phyloP scores from a whole-genome alignment of 2,329 filamentous ascomycete species.

The Metarhizium robertsii region DNA sequence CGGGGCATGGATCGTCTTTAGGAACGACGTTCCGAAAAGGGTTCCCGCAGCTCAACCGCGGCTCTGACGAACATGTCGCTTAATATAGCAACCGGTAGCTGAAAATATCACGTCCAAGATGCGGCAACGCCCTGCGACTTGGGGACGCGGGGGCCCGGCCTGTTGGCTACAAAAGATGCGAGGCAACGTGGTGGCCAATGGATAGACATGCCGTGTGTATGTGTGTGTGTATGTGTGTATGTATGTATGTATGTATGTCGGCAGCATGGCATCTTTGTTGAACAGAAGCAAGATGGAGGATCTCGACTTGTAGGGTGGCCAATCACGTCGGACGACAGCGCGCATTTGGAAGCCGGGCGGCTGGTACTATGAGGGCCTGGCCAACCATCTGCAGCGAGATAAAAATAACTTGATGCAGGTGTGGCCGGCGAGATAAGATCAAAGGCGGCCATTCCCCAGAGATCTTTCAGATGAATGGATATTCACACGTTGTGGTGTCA shows the following conservation, averaged over 20 bases:
- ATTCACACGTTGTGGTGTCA: not conserved
- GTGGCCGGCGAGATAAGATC: not conserved
- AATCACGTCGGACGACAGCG: not conserved
- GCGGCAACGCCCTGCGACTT: not conserved
- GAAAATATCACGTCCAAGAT: slow-evolving; percentile 20
- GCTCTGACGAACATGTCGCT: slow-evolving; percentile 27
- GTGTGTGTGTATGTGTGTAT: not conserved
- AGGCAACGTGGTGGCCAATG: not conserved
- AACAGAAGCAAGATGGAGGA: not conserved
- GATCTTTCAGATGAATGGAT: too few species aligned
- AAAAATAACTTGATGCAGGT: not conserved
- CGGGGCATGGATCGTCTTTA: not conserved
- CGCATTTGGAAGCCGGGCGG: not conserved
- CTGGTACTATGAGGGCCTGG: not conserved
- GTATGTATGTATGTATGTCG: too few species aligned
- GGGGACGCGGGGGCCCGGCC: not conserved
- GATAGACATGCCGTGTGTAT: not conserved
- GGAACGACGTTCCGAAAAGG: not conserved
- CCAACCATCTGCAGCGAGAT: not conserved
- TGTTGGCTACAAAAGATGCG: not conserved
- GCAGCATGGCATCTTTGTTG: not conserved
- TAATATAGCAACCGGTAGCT: slow-evolving; percentile 26
- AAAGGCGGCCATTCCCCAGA: not conserved
- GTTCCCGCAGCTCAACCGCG: slow-evolving; percentile 19
- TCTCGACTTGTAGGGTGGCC: not conserved